Evolutionary conservation across 176 grass and related monocot species (phyloP), one percentile per base, ranked within the genome.

Genomic region (Carex kokanica): DNA sequence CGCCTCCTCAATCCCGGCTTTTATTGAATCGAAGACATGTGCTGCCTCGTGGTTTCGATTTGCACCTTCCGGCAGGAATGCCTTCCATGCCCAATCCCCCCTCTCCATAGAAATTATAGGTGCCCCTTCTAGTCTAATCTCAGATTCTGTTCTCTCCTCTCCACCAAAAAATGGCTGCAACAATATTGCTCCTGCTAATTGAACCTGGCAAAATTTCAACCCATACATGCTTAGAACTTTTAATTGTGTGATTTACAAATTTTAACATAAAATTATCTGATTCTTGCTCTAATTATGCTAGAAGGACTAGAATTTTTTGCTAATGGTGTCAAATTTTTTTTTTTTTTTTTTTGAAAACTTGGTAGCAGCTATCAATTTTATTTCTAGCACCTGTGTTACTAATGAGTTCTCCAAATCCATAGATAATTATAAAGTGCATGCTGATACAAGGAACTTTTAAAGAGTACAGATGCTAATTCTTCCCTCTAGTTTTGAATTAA

Each of bases 151-250:
- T 20, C 78, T 56, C 78, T 80, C 54, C 14, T 61, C 78, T 40
- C 78, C 54, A n/a, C 55, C 55, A 60, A 80, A 80, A 61, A 80
- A 80, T 8, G 78, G 78, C 18, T 80, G 55, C 20, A 80, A 40
- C 17, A 40, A 10, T 25, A 80, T 80, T 60, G 52, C 57, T n/a
- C 57, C 54, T 38, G 53, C 78, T 62, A 60, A 38, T 60, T 62
- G 8, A 57, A 80, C 15, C 52, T 27, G 25, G 31, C 17, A 80
- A 80, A 31, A 71, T 9, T 60, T 60, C 29, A 80, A 80, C 23
- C 2, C 10, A 8, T 11, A 64, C 61, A 62, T 20, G 8, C 21
- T 68, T 38, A 68, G 15, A n/a, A 31, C 36, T 49, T 49, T 27
- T 13, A 24, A 24, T 14, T 18, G 16, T 58, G 56, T 58, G 15